Base-by-base conservation (phyloP, 164 flowering plant genomes). In the Chloranthus sessilifolius region DNA sequence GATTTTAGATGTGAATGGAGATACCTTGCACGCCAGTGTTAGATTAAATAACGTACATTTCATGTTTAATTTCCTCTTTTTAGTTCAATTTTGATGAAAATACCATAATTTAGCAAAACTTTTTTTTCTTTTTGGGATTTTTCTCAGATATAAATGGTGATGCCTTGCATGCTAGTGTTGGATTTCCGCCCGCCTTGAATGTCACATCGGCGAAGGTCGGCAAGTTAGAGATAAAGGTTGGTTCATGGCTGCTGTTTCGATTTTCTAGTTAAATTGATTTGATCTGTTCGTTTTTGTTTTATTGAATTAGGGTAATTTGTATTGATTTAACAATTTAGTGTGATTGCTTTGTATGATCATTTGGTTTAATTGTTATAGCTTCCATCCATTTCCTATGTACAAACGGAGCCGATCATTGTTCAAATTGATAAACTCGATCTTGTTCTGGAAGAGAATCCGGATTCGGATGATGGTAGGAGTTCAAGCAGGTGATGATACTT, bases 381-480 rank as follows among this genome's bases (percentile, higher is more conserved):
- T 31, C 99, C 99, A 1, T 79, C 76, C 5, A 69, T 86, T 14
- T 84, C 95, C 54, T 65, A 85, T 75, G 94, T 92, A 31, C 96
- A 92, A 77, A 52, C 71, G 27, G 99, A 92, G 66, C 96, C 96
- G 19, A 79, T 92, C 48, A 76, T 79, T 48, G 83, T 92, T 64
- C 91, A 82, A 72, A 82, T 88, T 43, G 99, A 88, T 74, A 75
- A 66, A 53, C 83, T 92, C 12, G 98, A 92, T 75, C 54, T 92
- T 61, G 96, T 88, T 69, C 63, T 92, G 56, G 89, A 85, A 68
- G 96, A 92, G 75, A 86, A 84, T 45, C 53, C 74, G 9, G 87
- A 82, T 59, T 38, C 62, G 3, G 80, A 78, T 70, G 55, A 68
- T 30, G 44, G 52, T 45, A 63, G 34, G 47, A 74, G 72, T 56